Base-by-base conservation (phyloP, 176 grass and related monocot genomes). In the Alloteropsis semialata region DNA sequence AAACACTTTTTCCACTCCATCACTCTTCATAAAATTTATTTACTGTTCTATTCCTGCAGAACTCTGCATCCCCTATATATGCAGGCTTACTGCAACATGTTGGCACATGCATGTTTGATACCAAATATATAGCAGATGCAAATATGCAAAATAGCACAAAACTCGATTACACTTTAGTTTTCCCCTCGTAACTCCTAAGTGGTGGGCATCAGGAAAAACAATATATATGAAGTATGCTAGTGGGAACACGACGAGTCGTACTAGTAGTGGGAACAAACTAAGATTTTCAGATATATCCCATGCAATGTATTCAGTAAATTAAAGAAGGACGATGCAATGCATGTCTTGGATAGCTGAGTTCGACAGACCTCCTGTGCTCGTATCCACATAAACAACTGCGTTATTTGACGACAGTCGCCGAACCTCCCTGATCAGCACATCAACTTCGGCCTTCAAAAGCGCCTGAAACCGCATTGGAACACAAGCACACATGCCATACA, bases 311-410 rank as follows among this genome's bases (percentile, higher is more conserved):
- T 61, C 37, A 72, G 39, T 42, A 22, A 72, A 18, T 21, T 27
- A 45, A 74, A 34, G 38, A 2, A 46, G 6, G 19, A 46, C 33
- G 54, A 10, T 5, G 61, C 21, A 48, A 18, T 48, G 16, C 42
- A 38, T 38, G 8, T 27, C 28, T 59, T 46, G n/a, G 39, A 85
- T 53, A n/a, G n/a, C n/a, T n/a, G n/a, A n/a, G n/a, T n/a, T n/a
- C n/a, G n/a, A n/a, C n/a, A n/a, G n/a, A 33, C 83, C 75, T 3
- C 45, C 45, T 64, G 80, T 84, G 64, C 84, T 78, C 17, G 86
- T 68, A 65, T 79, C 63, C 67, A 87, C 84, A 34, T 49, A 75
- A 81, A 94, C 54, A 63, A 81, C 75, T 4, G 77, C 24, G 16
- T 77, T 2, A 19, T 57, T 73, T 34, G 74, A 84, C 25, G 3